A percentile compares a stretch with the other conserved stretches of the same genome.
These are phyloP conservation scores for Pelargonium cotyledonis DNA, from an alignment of 441 rosid species.

Conservation along the genomic window DNA sequence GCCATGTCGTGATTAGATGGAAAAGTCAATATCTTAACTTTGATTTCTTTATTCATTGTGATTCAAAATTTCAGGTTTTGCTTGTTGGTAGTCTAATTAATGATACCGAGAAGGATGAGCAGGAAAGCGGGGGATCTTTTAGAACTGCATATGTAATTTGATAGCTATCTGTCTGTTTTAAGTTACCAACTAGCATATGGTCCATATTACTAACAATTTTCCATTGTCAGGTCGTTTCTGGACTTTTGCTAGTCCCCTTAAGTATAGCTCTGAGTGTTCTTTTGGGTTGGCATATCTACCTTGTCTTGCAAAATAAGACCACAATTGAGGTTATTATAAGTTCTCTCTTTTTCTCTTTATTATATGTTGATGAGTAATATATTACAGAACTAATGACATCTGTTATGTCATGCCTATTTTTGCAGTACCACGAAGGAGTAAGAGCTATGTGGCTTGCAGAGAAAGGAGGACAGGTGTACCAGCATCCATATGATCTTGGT, in stretches of 20 bases:
- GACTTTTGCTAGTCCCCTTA: constrained; percentile 57
- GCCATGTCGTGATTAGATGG: neutral
- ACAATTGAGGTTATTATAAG: constrained; percentile 60
- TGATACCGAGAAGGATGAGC: constrained; percentile 58
- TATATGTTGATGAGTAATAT: neutral
- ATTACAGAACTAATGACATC: constrained; percentile 6
- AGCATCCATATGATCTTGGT: constrained; percentile 85
- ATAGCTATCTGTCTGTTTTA: constrained; percentile 16
- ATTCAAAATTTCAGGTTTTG: constrained; percentile 47
- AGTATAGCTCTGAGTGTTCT: constrained; percentile 57
- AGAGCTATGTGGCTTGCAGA: constrained; percentile 93
- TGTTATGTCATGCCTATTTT: constrained; percentile 14
- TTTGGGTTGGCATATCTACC: constrained; percentile 87
- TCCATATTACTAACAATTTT: constrained; percentile 13
- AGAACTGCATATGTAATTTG: constrained; percentile 62
- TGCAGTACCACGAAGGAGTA: constrained; percentile 86
- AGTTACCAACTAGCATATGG: constrained; percentile 16
- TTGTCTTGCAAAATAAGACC: constrained; percentile 70
- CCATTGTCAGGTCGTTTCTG: constrained; percentile 59
- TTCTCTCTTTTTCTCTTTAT: neutral
- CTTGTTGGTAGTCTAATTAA: constrained; percentile 78
- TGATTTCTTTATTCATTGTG: neutral
- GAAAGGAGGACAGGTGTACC: constrained; percentile 72
- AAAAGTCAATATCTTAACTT: constrained; percentile 9
- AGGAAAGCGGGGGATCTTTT: constrained; percentile 50